Conservation (phyloP, 2,329 filamentous ascomycete species). For the Aspergillus brunneoviolaceus region DNA sequence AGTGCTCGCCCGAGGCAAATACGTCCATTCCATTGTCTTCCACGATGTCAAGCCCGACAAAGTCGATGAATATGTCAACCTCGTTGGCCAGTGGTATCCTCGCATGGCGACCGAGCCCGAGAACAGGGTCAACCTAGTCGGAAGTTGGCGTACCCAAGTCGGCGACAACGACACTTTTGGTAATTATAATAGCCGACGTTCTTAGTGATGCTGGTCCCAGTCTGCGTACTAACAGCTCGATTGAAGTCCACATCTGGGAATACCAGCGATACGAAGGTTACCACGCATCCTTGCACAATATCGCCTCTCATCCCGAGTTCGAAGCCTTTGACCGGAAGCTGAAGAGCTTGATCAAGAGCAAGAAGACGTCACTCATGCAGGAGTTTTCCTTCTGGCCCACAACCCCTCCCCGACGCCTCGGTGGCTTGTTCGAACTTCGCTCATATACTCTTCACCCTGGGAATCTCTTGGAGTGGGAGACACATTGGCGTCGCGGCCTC, state of each 20-base stretch:
- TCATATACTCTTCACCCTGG: slow-evolving; percentile 96
- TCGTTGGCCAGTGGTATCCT: slow-evolving; percentile 91
- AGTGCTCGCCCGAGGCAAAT: slow-evolving; percentile 92
- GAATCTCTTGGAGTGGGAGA: slow-evolving; percentile 97
- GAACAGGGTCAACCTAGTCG: slow-evolving; percentile 94
- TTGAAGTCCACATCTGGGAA: slow-evolving; percentile 95
- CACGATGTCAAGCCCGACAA: slow-evolving; percentile 95
- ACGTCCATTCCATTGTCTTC: slow-evolving; percentile 96
- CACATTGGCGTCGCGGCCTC: slow-evolving; percentile 90
- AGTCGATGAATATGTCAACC: slow-evolving; percentile 87
- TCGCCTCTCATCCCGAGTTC: slow-evolving; percentile 80
- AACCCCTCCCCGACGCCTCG: slow-evolving; percentile 81
- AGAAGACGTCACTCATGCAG: slow-evolving; percentile 92
- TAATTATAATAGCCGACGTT: slow-evolving; percentile 48
- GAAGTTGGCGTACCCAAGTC: slow-evolving; percentile 97
- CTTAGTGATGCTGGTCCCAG: background rate
- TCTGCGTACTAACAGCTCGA: slow-evolving; percentile 28
- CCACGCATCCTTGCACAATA: slow-evolving; percentile 84
- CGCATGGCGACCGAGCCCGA: slow-evolving; percentile 78
- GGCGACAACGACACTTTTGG: slow-evolving; percentile 96
- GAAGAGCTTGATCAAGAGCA: slow-evolving; percentile 77
- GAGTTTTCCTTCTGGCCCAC: slow-evolving; percentile 99
- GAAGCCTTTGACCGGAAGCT: slow-evolving; percentile 80
- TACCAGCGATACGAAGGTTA: slow-evolving; percentile 97
- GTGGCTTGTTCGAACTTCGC: slow-evolving; percentile 90